Evolutionary conservation across 495 filamentous ascomycete species (phyloP), one percentile per base, ranked within the genome.

Genomic region (Usnea hakonensis): DNA sequence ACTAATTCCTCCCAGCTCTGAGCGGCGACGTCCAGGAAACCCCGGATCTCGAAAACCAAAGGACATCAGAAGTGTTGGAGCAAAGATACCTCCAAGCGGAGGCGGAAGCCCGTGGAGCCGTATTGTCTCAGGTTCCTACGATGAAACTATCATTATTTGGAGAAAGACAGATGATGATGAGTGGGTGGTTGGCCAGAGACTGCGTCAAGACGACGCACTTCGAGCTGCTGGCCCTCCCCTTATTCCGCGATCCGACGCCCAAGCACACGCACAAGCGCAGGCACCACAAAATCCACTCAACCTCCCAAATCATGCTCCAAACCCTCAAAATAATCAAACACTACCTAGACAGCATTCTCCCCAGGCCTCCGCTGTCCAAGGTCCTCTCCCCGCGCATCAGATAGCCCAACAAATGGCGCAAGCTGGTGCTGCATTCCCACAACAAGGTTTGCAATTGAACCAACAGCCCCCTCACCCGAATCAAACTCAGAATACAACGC

Each of bases 81-180:
- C 90, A 3, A 90, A 86, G 64, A 79, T 97, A 14, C 91, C 91
- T 26, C 91, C 91, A 3, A 91, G 91, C 33, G 91, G 91, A 19
- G 91, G 91, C 26, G 91, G 91, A 19, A 90, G 90, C 69, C 79
- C 79, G 64, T 93, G 93, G 80, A 87, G 85, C 30, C 83, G 91
- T 21, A 97, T 98, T 62, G 89, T 98, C 23, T 95, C 90, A 17
- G 94, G 94, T 28, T 95, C 90, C 9, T 98, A 98, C 67, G 94
- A 98, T 67, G 90, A 96, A 75, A 90, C 84, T 41, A 90, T 98
- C 61, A 88, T 96, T 64, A 89, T 98, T 55, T 98, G 94, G 94
- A 87, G 87, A 63, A 86, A 89, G 55, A 88, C 92, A 61, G 80
- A 79, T 30, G 84, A 95, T 65, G 91, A 90, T 4, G 79, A 84